Conservation (phyloP, 2,329 filamentous ascomycete genomes). For the Ophiobolus disseminans region DNA sequence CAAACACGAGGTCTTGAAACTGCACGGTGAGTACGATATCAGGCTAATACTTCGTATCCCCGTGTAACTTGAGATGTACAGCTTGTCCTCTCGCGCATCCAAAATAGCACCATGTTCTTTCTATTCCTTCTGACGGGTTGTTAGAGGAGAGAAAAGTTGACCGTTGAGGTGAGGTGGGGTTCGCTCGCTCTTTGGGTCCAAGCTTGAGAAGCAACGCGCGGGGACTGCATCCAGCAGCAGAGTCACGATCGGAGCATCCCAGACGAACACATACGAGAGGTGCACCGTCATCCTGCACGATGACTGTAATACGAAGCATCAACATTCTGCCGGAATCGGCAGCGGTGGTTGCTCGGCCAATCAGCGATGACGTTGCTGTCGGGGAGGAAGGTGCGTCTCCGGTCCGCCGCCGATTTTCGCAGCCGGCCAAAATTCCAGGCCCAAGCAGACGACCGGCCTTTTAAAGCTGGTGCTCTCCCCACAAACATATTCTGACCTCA, state of each 20-base stretch:
- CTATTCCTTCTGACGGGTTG: too few relatives aligned
- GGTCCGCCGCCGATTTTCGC: slow-evolving; percentile 10
- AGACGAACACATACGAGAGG: not conserved
- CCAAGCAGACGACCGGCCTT: slow-evolving; percentile 22
- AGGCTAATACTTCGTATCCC: not conserved
- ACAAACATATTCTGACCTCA: slow-evolving; percentile 25
- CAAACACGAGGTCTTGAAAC: too few relatives aligned
- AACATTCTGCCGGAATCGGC: slow-evolving; percentile 3
- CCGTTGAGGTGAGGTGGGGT: too few relatives aligned
- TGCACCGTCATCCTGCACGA: not conserved
- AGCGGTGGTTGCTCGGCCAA: slow-evolving; percentile 5
- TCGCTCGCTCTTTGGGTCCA: not conserved
- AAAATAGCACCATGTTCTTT: not conserved
- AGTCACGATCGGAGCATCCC: not conserved
- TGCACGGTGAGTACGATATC: not conserved
- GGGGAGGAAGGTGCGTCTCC: slow-evolving; percentile 9
- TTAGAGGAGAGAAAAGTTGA: too few relatives aligned
- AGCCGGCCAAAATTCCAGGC: slow-evolving; percentile 16
- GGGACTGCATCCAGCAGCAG: too few relatives aligned
- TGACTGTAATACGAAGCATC: slow-evolving; percentile 1
- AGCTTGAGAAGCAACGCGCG: too few relatives aligned
- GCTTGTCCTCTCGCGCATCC: not conserved
- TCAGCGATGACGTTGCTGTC: not conserved
- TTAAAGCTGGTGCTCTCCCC: slow-evolving; percentile 37
- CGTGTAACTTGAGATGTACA: not conserved